These are phyloP conservation scores for Phytophthora parvispora DNA, from an alignment of 352 stramenopile species.

Conservation along the genomic window DNA sequence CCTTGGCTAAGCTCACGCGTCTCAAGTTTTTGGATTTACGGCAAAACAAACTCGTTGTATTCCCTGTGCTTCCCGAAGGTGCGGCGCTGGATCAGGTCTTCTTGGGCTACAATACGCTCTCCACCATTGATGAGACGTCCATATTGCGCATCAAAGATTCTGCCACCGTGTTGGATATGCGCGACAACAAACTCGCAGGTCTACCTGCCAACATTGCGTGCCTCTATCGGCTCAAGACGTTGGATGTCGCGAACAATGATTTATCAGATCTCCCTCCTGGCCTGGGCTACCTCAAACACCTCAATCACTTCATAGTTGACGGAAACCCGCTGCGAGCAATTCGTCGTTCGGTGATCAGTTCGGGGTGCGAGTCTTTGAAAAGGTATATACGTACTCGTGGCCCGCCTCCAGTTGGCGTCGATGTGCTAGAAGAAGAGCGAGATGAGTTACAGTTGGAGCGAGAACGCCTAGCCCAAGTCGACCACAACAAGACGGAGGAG, in stretches of 20 bases:
- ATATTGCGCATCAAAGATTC: slow-evolving; percentile 72
- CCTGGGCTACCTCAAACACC: slow-evolving; percentile 81
- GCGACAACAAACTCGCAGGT: slow-evolving; percentile 81
- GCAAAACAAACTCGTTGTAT: slow-evolving; percentile 72
- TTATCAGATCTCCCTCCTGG: slow-evolving; percentile 78
- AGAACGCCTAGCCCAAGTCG: slow-evolving; percentile 22
- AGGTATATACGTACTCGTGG: slow-evolving; percentile 86
- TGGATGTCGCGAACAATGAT: slow-evolving; percentile 88
- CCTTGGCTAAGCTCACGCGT: slow-evolving; percentile 45
- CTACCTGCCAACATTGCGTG: slow-evolving; percentile 67
- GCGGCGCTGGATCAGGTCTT: slow-evolving; percentile 79
- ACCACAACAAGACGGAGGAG: slow-evolving; percentile 6
- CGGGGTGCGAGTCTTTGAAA: slow-evolving; percentile 83
- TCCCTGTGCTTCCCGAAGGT: slow-evolving; percentile 71
- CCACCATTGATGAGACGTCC: slow-evolving; percentile 63
- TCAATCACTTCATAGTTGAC: slow-evolving; percentile 83
- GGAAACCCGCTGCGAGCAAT: slow-evolving; percentile 84
- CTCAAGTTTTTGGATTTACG: slow-evolving; percentile 83
- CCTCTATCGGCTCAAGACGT: slow-evolving; percentile 78
- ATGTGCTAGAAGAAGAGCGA: slow-evolving; percentile 78
- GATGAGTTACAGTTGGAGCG: slow-evolving; percentile 61
- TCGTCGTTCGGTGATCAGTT: slow-evolving; percentile 65
- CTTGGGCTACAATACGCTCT: slow-evolving; percentile 79
- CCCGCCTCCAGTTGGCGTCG: slow-evolving; percentile 52
- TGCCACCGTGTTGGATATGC: slow-evolving; percentile 80